A percentile compares a stretch with the other conserved stretches of the same genome.
These are phyloP conservation scores for Penicillium taxi DNA, from an alignment of 495 filamentous ascomycete species.

Conservation along the genomic window DNA sequence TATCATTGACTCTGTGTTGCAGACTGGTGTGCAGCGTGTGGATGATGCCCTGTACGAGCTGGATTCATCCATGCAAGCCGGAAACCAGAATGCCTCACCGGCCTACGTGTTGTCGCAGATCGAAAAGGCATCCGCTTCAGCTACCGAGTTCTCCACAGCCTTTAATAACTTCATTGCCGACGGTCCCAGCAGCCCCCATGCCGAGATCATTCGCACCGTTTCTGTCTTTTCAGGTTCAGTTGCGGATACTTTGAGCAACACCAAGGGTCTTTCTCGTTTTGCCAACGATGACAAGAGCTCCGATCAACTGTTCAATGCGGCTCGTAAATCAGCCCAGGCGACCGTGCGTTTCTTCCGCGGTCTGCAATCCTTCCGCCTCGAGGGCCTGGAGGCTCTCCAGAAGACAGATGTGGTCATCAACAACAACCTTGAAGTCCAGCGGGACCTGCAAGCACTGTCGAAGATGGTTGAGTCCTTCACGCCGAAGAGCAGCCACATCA, in stretches of 20 bases:
- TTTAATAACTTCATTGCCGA: slow-evolving; percentile 98
- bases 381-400: slow-evolving; percentile 75
- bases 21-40: slow-evolving; percentile 86
- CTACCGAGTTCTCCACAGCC: slow-evolving; percentile 91
- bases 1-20: slow-evolving; percentile 93
- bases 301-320: slow-evolving; percentile 71
- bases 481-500: slow-evolving; percentile 72
- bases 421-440: slow-evolving; percentile 88
- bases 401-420: slow-evolving; percentile 96
- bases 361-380: slow-evolving; percentile 86
- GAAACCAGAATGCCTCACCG: slow-evolving; percentile 96
- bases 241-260: slow-evolving; percentile 89
- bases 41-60: slow-evolving; percentile 96
- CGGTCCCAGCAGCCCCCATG: slow-evolving; percentile 84
- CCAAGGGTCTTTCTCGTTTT: slow-evolving; percentile 89
- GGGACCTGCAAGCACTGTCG: slow-evolving; percentile 81
- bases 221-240: slow-evolving; percentile 84
- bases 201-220: slow-evolving; percentile 86
- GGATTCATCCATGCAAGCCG: slow-evolving; percentile 94
- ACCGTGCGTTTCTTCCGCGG: slow-evolving; percentile 94
- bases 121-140: slow-evolving; percentile 89
- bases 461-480: slow-evolving; percentile 88
- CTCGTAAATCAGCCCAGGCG: slow-evolving; percentile 75
- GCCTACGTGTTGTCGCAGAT: slow-evolving; percentile 92
- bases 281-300: slow-evolving; percentile 91